Base-by-base conservation (phyloP, 2,329 filamentous ascomycete genomes). In the Diaporthe amygdali region DNA sequence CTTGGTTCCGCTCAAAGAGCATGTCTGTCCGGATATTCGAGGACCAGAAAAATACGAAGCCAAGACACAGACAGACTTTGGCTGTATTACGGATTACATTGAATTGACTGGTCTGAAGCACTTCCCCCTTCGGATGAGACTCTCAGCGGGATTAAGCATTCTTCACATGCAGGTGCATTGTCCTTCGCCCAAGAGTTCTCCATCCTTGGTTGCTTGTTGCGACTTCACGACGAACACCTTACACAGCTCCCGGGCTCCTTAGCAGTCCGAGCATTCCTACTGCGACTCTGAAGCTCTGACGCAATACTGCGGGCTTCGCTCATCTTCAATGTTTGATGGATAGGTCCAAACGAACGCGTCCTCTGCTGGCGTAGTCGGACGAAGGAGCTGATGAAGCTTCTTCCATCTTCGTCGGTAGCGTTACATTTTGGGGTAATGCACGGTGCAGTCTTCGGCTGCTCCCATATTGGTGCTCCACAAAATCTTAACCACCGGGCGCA, bases 401-500 rank as follows among this genome's bases (percentile, higher is more conserved):
- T 68, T 15, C n/a, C 27, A 30, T 27, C 15, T 34, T 46, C 30
- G 22, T 59, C 30, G 15, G 34, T 34, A 68, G 66, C 27, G 66
- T 68, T 59, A n/a, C 66, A 59, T 59, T 68, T 37, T 55, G 52
- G 32, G 52, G 44, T 46, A 37, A 47, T 52, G 67, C 55, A 66
- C 67, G 30, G 68, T 70, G 68, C 15, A 12, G n/a, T n/a, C 49
- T 46, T 55, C 66, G 66, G 66, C 66, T 68, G 55, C 55, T 70
- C 52, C 66, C 66, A 68, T 68, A 68, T 63, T 52, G 64, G 69
- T 27, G 59, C 41, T 25, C 66, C 59, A 64, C 59, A 70, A 66
- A 69, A 75, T 70, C 56, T 72, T 66, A 74, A 73, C 61, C 66
- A 20, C 49, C 59, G 41, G 41, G 41, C 46, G 32, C 39, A 64